Evolutionary conservation across 2,329 filamentous ascomycete genomes (phyloP).

Genomic region (Sphaerostilbella broomeana): DNA sequence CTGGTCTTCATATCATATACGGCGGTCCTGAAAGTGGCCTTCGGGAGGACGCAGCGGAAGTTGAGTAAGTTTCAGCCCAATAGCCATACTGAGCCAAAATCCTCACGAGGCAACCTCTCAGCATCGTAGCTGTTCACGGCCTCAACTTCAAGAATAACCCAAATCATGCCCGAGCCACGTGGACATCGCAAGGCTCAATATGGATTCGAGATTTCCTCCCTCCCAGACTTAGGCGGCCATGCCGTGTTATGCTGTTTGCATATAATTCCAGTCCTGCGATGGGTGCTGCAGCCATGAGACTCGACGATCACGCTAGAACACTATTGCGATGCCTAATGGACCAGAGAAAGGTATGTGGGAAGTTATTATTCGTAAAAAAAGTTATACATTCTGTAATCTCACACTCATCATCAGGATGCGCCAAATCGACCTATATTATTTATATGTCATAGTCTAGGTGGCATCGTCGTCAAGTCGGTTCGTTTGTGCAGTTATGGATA

Average conservation of each 20-base stretch:
- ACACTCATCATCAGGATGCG: slow-evolving; percentile 1
- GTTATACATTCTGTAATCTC: too few species aligned
- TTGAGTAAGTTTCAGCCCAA: slow-evolving; percentile 6
- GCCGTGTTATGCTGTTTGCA: slow-evolving; percentile 8
- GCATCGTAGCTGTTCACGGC: slow-evolving; percentile 10
- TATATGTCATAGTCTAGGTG: slow-evolving; percentile 14
- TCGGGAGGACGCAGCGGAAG: background rate
- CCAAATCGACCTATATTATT: slow-evolving; percentile 9
- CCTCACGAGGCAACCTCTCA: too few species aligned
- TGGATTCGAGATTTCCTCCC: slow-evolving; percentile 10
- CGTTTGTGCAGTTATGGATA: too few species aligned
- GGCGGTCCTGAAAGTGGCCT: background rate
- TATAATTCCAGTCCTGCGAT: slow-evolving; percentile 11
- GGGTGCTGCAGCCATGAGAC: background rate
- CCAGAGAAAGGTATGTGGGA: slow-evolving; percentile 3
- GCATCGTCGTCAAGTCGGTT: slow-evolving; percentile 15
- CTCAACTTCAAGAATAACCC: slow-evolving; percentile 10
- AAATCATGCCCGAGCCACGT: slow-evolving; percentile 8
- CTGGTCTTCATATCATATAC: slow-evolving; percentile 5
- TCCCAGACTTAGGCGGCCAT: background rate
- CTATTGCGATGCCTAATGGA: background rate
- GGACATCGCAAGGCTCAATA: background rate
- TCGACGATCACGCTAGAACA: slow-evolving; percentile 7
- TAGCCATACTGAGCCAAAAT: background rate
- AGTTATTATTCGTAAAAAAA: too few species aligned